Base-by-base conservation (phyloP, 345 rosid genomes). In the Psidium guajava region DNA sequence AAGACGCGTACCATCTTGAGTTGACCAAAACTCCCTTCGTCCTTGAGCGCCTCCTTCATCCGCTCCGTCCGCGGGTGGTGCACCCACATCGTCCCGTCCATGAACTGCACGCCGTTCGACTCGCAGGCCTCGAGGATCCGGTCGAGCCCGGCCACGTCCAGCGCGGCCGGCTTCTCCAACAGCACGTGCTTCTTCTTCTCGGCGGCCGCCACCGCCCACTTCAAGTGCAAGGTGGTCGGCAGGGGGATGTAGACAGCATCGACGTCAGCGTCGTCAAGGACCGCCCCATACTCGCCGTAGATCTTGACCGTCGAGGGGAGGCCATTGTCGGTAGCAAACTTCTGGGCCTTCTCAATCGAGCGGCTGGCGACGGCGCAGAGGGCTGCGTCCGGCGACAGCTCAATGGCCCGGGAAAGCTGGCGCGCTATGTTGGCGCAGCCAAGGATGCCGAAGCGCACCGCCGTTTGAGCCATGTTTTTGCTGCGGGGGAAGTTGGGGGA, bases 61-160 rank as follows among this genome's bases (percentile, higher is more conserved):
- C 82, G 82, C 11, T 84, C 73, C 25, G 91, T 87, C 73, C 92
- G 81, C 11, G 91, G 92, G 73, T 91, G 87, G 77, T 91, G 92
- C 85, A 91, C 54, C 92, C 92, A 91, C 91, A 88, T 86, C 54
- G 92, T 91, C 15, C 88, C 91, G 84, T 91, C 92, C 92, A 91
- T 91, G 84, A 87, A 50, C 88, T 91, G 92, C 61, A 91, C 89
- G 10, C 89, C 92, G 85, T 88, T 89, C 16, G 83, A 87, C 27
- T 84, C 87, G 40, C 92, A 91, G n/a, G 86, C 91, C 82, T 53
- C 85, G 53, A 86, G 18, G 56, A 91, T 89, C 83, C 42, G 54
- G 74, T 88, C 88, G 8, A 91, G 82, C 55, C 88, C 90, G 24
- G 16, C 86, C 6, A 83, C 87, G n/a, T 82, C 85, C 11, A 88